phyloP scores from a whole-genome alignment of 129 eudicot genomes.

The Flaveria linearis region DNA sequence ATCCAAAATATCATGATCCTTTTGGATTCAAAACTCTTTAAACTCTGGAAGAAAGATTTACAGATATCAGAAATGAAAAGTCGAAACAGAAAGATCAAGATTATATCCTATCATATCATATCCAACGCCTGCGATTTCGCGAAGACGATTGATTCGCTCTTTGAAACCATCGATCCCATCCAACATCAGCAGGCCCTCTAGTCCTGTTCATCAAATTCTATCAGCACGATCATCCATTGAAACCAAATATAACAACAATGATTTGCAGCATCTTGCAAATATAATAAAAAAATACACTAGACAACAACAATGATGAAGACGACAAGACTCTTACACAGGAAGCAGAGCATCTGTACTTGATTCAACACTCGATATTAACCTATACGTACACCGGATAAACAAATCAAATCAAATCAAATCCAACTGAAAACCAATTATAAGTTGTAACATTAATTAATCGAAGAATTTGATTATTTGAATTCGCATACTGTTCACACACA shows the following conservation, averaged over 20 bases:
- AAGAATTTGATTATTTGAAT: background rate
- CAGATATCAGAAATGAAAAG: constrained; percentile 7
- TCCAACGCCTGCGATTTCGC: constrained; percentile 63
- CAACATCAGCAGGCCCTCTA: constrained; percentile 58
- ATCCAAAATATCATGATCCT: constrained; percentile 14
- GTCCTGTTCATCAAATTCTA: constrained; percentile 48
- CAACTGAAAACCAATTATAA: background rate
- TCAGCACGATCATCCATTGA: background rate
- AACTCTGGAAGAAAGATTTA: constrained; percentile 32
- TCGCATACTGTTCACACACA: constrained; percentile 75
- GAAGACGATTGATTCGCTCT: constrained; percentile 54
- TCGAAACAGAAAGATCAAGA: background rate
- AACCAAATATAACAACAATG: background rate
- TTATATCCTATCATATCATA: constrained; percentile 37
- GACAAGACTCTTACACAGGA: constrained; percentile 60
- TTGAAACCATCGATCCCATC: constrained; percentile 91
- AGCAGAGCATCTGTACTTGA: constrained; percentile 76
- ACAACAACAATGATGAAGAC: background rate
- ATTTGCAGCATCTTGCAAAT: background rate
- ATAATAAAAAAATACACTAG: too few species aligned
- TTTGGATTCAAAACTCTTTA: constrained; percentile 20
- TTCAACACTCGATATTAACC: constrained; percentile 65
- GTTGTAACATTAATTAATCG: background rate
- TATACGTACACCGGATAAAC: constrained; percentile 29
- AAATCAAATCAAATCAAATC: background rate